Base-by-base conservation (phyloP, 306 rosid species). In the Abrus precatorius region DNA sequence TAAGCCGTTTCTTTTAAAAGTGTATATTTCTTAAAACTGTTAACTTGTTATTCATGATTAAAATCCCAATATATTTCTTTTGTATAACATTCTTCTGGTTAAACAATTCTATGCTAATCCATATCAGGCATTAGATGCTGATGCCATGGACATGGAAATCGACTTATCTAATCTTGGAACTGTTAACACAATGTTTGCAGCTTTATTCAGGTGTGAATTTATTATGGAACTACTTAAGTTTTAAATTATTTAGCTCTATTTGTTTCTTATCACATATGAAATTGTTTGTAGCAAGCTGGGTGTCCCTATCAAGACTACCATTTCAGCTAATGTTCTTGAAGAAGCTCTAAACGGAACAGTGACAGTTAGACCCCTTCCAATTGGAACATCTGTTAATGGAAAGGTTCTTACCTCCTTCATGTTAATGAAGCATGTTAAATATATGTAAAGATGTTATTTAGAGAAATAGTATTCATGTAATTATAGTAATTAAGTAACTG, bases 101-200 rank as follows among this genome's bases (percentile, higher is more conserved):
- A 36, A 65, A 74, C 40, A 59, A 67, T 63, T 43, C 81, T 84
- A 13, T 85, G 5, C 77, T 41, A 64, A 83, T 80, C 36, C 65
- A 65, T 78, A 38, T 84, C 82, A 96, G 99, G 97, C 97, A 68
- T 91, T 96, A 76, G 97, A 93, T 81, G 91, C 99, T 65, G 95
- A 91, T 81, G 88, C 87, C 87, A 88, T 93, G 98, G 98, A 96
- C 87, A 96, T 93, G 98, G 99, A 96, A 88, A 93, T 96, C 45
- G 99, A 96, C 89, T 88, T 96, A 53, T 96, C 99, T 57, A 96
- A 93, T 87, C 99, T 96, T 80, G 99, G 99, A 71, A 96, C 99
- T 71, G 98, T 96, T 76, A 96, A 96, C 82, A 96, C 99, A 44
- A 87, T 96, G 99, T 93, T 96, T 86, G 99, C 99, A 3, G 99